Evolutionary conservation across 805 yeast species (phyloP).

Genomic region (Dipodascus albidus): DNA sequence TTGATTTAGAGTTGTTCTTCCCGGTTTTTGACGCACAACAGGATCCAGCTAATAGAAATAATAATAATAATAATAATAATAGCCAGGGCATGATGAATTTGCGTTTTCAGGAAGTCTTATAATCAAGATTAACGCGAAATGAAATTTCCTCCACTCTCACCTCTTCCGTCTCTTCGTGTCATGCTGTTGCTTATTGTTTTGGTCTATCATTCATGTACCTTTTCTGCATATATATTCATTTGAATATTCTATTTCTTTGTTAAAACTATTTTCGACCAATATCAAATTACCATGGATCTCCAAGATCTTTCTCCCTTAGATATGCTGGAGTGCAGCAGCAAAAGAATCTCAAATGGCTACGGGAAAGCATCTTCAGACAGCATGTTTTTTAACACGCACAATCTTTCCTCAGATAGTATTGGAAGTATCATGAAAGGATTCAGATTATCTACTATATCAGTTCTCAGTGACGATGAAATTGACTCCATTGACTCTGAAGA

Average conservation of each 20-base stretch:
- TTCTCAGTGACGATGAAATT: background rate
- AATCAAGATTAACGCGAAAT: background rate
- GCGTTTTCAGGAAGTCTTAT: constrained; percentile 1
- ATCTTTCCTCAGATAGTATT: background rate
- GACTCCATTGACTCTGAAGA: background rate
- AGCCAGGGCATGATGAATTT: background rate
- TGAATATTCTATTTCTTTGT: background rate
- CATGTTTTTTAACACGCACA: background rate
- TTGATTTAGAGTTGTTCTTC: constrained; percentile 31
- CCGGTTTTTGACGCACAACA: constrained; percentile 17
- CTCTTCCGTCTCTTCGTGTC: background rate
- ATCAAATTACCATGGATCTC: background rate
- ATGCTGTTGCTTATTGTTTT: background rate
- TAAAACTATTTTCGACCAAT: background rate
- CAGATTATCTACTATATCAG: background rate
- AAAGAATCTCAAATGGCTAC: background rate
- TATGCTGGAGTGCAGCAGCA: background rate
- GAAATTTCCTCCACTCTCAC: no score
- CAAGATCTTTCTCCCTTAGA: background rate
- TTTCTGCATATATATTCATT: background rate
- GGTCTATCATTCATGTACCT: background rate
- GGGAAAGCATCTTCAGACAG: no score
- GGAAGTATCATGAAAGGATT: background rate
- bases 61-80: background rate
- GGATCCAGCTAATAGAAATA: background rate